Evolutionary conservation across 768 basidiomycete genomes (phyloP), one percentile per base, ranked within the genome.

Genomic region (Candolleomyces eurysporus): DNA sequence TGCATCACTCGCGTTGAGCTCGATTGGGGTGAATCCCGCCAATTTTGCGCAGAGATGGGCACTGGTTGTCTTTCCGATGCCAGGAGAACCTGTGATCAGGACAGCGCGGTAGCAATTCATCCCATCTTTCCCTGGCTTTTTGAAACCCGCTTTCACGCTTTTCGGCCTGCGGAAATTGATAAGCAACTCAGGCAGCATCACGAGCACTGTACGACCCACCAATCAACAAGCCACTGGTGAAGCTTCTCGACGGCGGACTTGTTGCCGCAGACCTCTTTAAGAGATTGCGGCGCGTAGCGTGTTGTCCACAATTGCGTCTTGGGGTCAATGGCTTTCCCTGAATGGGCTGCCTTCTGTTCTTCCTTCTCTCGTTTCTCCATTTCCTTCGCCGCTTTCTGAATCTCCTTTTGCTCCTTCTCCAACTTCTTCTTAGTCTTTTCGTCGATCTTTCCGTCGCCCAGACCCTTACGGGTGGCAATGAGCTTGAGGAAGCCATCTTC

Each of bases 61-160:
- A 62, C 90, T 90, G 1, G 95, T 97, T 4, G 97, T 99, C 78
- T 98, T 99, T 21, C 96, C 97, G 55, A 98, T 97, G 8, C 97
- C 97, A 16, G 97, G 97, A 1, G 96, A 86, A 0, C 97, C 97
- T 1, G 92, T 92, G 63, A 98, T 89, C 65, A 99, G 77, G 1
- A 98, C 82, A 5, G 94, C 94, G 22, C 94, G 88, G 73, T 82
- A 96, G 7, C 88, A 75, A 66, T 93, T 93, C 89, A 91, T 90
- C 0, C 85, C 92, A 62, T 84, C 87, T 75, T 96, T 96, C 0
- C 97, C 97, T 1, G 94, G 94, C 67, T 96, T 97, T 76, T 94
- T 98, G 77, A 98, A 98, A 1, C 82, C 84, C 0, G 79, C 78
- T 62, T 90, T 91, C 66, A 88, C 71, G 66, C 85, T 91, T 57